Base-by-base conservation (phyloP, 768 basidiomycete species). In the Phaeotremella skinneri region DNA sequence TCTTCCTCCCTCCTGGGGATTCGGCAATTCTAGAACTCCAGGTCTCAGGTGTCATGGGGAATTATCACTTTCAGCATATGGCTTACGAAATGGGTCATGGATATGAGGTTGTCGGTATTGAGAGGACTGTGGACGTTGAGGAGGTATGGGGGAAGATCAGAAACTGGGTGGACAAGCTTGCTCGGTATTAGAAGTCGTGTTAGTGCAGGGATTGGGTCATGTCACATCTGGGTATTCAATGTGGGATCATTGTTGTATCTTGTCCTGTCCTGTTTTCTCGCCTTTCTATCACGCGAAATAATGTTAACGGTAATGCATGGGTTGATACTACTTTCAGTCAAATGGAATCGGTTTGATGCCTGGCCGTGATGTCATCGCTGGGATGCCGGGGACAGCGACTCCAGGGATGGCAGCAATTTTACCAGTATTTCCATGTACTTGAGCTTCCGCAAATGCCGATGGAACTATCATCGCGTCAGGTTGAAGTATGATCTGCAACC, bases 311-410 rank as follows among this genome's bases (percentile, higher is more conserved):
- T n/a, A 7, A 26, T 25, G 20, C 41, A 25, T 52, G 49, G 23
- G 25, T 16, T 2, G n/a, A 53, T 41, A 30, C 32, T 26, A 25
- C 30, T 16, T 17, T 49, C 53, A 76, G 50, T 76, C 75, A 56
- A 76, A 77, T 1, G 74, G 74, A 23, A 75, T 77, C 3, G 74
- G 72, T 54, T 74, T 75, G 56, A 77, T 55, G 13, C 75, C 75
- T 1, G 61, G 43, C 14, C 73, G 61, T n/a, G 64, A 52, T 2
- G 68, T 59, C 30, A 69, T 48, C 4, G 59, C 41, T 13, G 47
- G 52, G 43, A 54, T 32, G 7, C 51, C 41, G 9, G 23, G 16
- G 25, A 17, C 16, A 27, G 23, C 4, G 14, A 20, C 55, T 17
- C 45, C 45, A 34, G 45, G 43, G 49, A 21, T 52, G 2, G 43